phyloP scores from a whole-genome alignment of 1,139 yeast genomes.

The Saccharomyces pastorianus region DNA sequence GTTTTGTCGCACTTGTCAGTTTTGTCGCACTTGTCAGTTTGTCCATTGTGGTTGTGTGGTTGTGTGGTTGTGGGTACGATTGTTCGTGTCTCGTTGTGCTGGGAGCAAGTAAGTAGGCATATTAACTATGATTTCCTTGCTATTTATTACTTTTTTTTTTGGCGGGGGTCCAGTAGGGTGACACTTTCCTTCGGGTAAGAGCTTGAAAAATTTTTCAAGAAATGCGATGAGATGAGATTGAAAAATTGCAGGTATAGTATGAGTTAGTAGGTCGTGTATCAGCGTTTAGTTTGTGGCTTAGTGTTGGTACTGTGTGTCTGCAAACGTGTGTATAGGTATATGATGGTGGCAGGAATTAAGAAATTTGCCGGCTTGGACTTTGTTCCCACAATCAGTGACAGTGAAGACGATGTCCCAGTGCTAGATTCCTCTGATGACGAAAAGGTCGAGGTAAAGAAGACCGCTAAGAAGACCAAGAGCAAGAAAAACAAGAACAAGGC shows the following conservation, averaged over 20 bases:
- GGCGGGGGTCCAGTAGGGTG: neutral
- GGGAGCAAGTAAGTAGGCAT: neutral
- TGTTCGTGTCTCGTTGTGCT: neutral
- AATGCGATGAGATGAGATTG: constrained; percentile 23
- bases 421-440: constrained; percentile 47
- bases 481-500: constrained; percentile 23
- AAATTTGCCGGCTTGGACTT: constrained; percentile 35
- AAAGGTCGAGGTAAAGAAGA: constrained; percentile 22
- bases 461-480: constrained; percentile 29
- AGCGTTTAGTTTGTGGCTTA: neutral
- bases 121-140: no score
- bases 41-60: neutral
- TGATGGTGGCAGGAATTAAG: constrained; percentile 2
- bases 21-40: neutral
- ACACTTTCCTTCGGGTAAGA: neutral
- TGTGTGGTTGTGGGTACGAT: neutral
- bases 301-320: constrained; percentile 5
- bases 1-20: neutral
- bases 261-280: neutral
- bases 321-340: constrained; percentile 3
- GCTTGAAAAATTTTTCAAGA: constrained; percentile 1
- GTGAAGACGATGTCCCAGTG: constrained; percentile 53
- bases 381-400: constrained; percentile 68
- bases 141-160: neutral
- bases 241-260: neutral